Percentiles rank a stretch among this genome's conserved stretches.
Evolutionary conservation across 2,329 filamentous ascomycete genomes (phyloP).

Genomic region (Colletotrichum incanum): DNA sequence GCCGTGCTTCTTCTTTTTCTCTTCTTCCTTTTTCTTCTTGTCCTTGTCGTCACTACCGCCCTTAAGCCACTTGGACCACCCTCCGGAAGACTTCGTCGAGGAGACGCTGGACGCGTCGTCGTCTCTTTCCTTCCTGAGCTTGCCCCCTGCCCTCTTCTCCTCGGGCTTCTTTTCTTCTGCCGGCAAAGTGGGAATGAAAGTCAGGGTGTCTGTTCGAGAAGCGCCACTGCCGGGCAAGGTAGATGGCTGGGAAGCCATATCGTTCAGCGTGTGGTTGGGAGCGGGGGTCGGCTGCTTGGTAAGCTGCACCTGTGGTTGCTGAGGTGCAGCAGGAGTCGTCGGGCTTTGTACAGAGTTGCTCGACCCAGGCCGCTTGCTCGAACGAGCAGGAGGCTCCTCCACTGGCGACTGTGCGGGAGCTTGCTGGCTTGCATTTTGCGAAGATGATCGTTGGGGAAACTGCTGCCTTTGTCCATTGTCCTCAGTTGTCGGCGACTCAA

Average conservation of each 20-base stretch:
- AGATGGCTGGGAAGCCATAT: conserved; percentile 77
- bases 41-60: conserved; percentile 83
- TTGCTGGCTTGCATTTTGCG: conserved; percentile 45
- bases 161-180: conserved; percentile 81
- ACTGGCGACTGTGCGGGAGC: conserved; percentile 44
- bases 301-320: conserved; percentile 37
- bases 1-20: conserved; percentile 74
- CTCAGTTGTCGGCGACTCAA: conserved; percentile 75
- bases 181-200: conserved; percentile 82
- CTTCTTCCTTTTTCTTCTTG: conserved; percentile 75
- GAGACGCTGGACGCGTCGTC: conserved; percentile 71
- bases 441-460: conserved; percentile 68
- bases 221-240: conserved; percentile 78
- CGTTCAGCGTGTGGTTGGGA: conserved; percentile 67
- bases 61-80: conserved; percentile 85
- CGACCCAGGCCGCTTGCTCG: conserved; percentile 58
- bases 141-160: conserved; percentile 61
- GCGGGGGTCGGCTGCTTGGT: conserved; percentile 46
- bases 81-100: conserved; percentile 81
- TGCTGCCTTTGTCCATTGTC: conserved; percentile 50
- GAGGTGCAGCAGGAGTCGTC: conserved; percentile 29
- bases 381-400: conserved; percentile 64
- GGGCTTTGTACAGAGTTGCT: conserved; percentile 33
- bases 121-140: conserved; percentile 81
- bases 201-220: conserved; percentile 80